These are phyloP conservation scores for Graphilbum fragrans DNA, from an alignment of 2,329 filamentous ascomycete genomes.

Conservation along the genomic window DNA sequence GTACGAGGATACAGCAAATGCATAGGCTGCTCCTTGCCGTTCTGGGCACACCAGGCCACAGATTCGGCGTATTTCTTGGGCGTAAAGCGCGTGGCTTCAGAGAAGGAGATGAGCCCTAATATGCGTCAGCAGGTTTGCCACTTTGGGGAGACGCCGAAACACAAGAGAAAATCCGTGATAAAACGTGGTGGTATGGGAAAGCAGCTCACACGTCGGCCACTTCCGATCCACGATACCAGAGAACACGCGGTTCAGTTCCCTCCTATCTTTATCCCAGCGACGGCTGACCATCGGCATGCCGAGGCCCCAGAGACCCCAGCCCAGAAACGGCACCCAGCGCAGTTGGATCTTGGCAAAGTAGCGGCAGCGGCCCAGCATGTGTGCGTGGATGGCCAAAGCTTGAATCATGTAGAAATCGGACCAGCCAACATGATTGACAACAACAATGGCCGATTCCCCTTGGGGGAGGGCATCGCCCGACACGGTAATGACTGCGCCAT, in stretches of 20 bases:
- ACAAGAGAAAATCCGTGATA: background rate
- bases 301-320: slow-evolving; percentile 54
- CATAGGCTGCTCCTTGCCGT: slow-evolving; percentile 35
- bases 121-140: background rate
- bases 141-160: background rate
- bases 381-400: slow-evolving; percentile 35
- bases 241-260: slow-evolving; percentile 46
- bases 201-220: slow-evolving; percentile 46
- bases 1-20: slow-evolving; percentile 49
- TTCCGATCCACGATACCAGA: slow-evolving; percentile 34
- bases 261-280: slow-evolving; percentile 44
- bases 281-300: slow-evolving; percentile 52
- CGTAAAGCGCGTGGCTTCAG: slow-evolving; percentile 50
- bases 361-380: slow-evolving; percentile 48
- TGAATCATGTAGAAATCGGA: slow-evolving; percentile 55
- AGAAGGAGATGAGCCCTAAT: slow-evolving; percentile 54
- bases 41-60: slow-evolving; percentile 36
- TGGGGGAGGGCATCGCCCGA: slow-evolving; percentile 38
- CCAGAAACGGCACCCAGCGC: slow-evolving; percentile 45
- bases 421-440: slow-evolving; percentile 50
- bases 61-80: slow-evolving; percentile 38
- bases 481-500: slow-evolving; percentile 38
- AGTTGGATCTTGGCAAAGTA: slow-evolving; percentile 53
- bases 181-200: background rate
- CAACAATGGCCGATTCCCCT: slow-evolving; percentile 47